A percentile compares a stretch with the other conserved stretches of the same genome.
phyloP scores from a whole-genome alignment of 2,329 filamentous ascomycete species.

The Pseudogymnoascus pannorum region DNA sequence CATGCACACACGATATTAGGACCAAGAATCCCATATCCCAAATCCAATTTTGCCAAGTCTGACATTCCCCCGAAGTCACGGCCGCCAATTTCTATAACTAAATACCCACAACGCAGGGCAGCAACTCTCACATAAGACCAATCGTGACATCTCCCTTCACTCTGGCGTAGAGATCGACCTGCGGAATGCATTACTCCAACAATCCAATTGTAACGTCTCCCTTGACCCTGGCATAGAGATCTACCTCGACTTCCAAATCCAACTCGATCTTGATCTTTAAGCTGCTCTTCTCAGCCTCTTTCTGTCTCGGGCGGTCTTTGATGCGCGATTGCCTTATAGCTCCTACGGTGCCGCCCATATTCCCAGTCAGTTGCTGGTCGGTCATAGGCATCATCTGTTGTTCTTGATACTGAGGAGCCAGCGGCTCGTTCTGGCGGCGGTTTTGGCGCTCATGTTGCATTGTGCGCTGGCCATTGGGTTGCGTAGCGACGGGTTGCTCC shows the following conservation, averaged over 20 bases:
- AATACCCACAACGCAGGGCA: slow-evolving; percentile 9
- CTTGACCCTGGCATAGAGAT: slow-evolving; percentile 25
- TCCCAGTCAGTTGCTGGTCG: slow-evolving; percentile 18
- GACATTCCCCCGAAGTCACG: slow-evolving; percentile 7
- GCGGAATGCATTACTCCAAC: slow-evolving; percentile 19
- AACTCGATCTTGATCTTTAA: slow-evolving; percentile 37
- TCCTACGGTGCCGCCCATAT: slow-evolving; percentile 24
- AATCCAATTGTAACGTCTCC: slow-evolving; percentile 23
- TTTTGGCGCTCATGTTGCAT: slow-evolving; percentile 10
- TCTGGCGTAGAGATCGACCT: slow-evolving; percentile 17
- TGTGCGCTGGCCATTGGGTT: slow-evolving; percentile 19
- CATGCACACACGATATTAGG: no score
- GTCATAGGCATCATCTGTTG: slow-evolving; percentile 16
- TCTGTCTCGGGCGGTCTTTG: slow-evolving; percentile 31
- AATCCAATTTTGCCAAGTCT: background rate
- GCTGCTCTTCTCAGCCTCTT: slow-evolving; percentile 31
- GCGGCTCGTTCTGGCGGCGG: background rate
- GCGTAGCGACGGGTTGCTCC: slow-evolving; percentile 27
- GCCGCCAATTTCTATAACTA: slow-evolving; percentile 16
- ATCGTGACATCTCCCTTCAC: slow-evolving; percentile 20
- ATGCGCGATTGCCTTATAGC: slow-evolving; percentile 32
- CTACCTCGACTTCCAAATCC: slow-evolving; percentile 28
- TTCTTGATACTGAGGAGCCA: slow-evolving; percentile 7
- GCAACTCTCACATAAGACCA: slow-evolving; percentile 12
- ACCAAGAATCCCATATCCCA: background rate